Percentiles rank a stretch among this genome's conserved stretches.
Conservation (phyloP, 225 moss, liverwort and hornwort genomes). For the Bryum argenteum region DNA sequence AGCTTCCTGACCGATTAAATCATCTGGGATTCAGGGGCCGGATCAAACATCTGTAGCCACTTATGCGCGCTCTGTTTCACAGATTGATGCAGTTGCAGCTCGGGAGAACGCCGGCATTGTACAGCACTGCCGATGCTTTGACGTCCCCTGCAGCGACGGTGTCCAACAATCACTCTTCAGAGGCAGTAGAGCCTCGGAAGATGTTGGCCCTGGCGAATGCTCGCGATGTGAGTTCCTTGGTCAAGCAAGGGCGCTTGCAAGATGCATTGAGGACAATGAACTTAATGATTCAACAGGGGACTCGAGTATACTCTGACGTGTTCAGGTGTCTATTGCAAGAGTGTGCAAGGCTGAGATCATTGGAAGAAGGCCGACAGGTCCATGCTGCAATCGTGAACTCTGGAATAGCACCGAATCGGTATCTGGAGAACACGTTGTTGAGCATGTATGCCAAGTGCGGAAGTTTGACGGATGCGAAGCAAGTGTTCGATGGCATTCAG, state of each 20-base stretch:
- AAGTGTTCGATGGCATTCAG: slow-evolving; percentile 46
- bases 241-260: slow-evolving; percentile 50
- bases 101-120: slow-evolving; percentile 27
- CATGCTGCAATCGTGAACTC: slow-evolving; percentile 47
- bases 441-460: slow-evolving; percentile 69
- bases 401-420: slow-evolving; percentile 51
- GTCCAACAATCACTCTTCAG: slow-evolving; percentile 16
- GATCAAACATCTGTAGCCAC: background rate
- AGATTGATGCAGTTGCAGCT: slow-evolving; percentile 33
- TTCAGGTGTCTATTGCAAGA: slow-evolving; percentile 56
- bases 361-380: slow-evolving; percentile 51
- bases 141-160: slow-evolving; percentile 1
- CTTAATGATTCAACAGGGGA: slow-evolving; percentile 45
- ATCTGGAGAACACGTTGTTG: slow-evolving; percentile 58
- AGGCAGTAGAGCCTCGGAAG: slow-evolving; percentile 17
- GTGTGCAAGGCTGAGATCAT: slow-evolving; percentile 48
- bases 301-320: slow-evolving; percentile 49
- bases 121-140: slow-evolving; percentile 31
- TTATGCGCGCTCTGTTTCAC: background rate
- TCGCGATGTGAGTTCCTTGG: slow-evolving; percentile 46
- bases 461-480: slow-evolving; percentile 48
- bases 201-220: slow-evolving; percentile 32
- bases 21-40: background rate
- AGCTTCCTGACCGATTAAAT: background rate
- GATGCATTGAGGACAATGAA: slow-evolving; percentile 46